Evolutionary conservation across 2,329 filamentous ascomycete species (phyloP).

Genomic region (Chrysoporthe austroafricana): DNA sequence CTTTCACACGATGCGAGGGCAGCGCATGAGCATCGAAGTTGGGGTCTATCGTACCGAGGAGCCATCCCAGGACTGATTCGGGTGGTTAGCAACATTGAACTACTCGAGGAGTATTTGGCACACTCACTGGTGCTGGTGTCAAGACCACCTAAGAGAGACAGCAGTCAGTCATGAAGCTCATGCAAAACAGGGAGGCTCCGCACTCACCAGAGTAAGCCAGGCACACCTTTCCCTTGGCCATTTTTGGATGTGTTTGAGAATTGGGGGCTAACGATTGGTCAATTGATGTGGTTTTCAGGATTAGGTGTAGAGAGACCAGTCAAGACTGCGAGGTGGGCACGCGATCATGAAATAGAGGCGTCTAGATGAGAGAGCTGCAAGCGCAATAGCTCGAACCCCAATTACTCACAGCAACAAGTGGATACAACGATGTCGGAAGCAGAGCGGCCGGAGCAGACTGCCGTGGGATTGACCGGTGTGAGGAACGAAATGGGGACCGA

Average conservation of each 20-base stretch:
- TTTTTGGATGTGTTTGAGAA: slow-evolving; percentile 15
- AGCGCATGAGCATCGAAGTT: not conserved
- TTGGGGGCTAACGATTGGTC: slow-evolving; percentile 17
- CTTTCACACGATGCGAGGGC: not conserved
- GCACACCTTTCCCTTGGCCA: slow-evolving; percentile 29
- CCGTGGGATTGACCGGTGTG: slow-evolving; percentile 7
- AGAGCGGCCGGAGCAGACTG: slow-evolving; percentile 3
- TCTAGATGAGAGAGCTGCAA: not conserved
- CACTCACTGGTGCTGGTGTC: slow-evolving; percentile 31
- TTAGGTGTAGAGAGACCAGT: not conserved
- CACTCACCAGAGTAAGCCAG: slow-evolving; percentile 29
- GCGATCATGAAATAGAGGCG: not conserved
- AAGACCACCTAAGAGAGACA: slow-evolving; percentile 25
- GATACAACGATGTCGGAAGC: slow-evolving; percentile 12
- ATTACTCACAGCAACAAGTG: slow-evolving; percentile 23
- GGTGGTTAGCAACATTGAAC: slow-evolving; percentile 10
- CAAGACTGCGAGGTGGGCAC: not conserved
- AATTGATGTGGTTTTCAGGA: slow-evolving; percentile 19
- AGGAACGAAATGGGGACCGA: not conserved
- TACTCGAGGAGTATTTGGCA: not conserved
- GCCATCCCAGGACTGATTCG: slow-evolving; percentile 27
- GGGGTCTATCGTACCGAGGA: slow-evolving; percentile 18
- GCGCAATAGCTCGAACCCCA: not conserved
- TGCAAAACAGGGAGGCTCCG: not conserved
- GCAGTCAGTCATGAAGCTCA: slow-evolving; percentile 11